Evolutionary conservation across 2,329 filamentous ascomycete species (phyloP).

Genomic region (Xylaria sp.): DNA sequence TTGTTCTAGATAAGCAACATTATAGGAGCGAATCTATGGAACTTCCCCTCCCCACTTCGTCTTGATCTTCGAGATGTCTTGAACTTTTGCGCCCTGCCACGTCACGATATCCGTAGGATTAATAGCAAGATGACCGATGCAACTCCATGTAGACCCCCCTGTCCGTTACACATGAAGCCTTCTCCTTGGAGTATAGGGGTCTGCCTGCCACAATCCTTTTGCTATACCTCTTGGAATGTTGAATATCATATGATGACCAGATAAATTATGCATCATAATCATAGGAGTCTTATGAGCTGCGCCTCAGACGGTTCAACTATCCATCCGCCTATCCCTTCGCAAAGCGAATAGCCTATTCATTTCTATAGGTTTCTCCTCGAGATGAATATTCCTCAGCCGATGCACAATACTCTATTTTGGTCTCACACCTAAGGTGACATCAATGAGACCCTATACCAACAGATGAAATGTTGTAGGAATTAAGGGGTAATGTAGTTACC

Average conservation of each 20-base stretch:
- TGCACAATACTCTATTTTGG: background rate
- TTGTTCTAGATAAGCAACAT: background rate
- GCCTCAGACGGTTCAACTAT: background rate
- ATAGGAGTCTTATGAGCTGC: background rate
- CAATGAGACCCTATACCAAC: background rate
- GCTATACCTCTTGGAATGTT: background rate
- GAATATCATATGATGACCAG: background rate
- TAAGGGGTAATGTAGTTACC: too few relatives aligned
- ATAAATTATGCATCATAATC: background rate
- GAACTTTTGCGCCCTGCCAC: background rate
- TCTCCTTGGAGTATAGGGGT: background rate
- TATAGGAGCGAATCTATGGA: background rate
- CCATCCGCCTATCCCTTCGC: background rate
- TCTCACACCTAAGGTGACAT: background rate
- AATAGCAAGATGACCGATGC: constrained; percentile 1
- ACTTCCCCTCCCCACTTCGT: background rate
- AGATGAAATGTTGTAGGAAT: background rate
- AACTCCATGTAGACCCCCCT: background rate
- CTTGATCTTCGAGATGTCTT: background rate
- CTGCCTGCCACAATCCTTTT: background rate
- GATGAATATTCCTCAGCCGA: background rate
- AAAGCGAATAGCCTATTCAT: background rate
- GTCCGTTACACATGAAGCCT: background rate
- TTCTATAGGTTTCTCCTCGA: background rate
- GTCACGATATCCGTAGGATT: constrained; percentile 4